phyloP scores from a whole-genome alignment of 2,329 filamentous ascomycete genomes.

The Stemphylium lycopersici region DNA sequence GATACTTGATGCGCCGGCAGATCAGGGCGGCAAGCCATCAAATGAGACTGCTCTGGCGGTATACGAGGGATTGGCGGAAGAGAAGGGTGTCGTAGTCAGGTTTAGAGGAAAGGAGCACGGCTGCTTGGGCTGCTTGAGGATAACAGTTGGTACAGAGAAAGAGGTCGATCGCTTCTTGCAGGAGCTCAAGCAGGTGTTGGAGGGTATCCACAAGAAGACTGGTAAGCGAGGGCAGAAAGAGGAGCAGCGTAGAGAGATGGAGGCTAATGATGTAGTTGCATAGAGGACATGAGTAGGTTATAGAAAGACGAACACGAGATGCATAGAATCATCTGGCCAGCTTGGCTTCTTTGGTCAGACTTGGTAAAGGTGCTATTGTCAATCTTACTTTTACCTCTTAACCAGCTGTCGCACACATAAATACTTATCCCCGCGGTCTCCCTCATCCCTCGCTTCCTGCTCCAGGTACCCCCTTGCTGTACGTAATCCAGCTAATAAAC shows the following conservation, averaged over 20 bases:
- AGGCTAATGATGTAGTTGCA: constrained; percentile 58
- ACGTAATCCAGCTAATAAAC: no score
- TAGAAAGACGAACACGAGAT: no score
- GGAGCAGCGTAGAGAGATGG: constrained; percentile 55
- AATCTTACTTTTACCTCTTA: no score
- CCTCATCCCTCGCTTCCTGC: no score
- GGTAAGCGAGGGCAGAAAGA: constrained; percentile 40
- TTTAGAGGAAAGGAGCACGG: constrained; percentile 93
- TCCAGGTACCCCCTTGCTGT: no score
- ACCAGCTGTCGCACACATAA: no score
- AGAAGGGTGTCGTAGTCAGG: constrained; percentile 86
- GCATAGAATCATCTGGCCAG: no score
- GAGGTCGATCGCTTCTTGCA: constrained; percentile 81
- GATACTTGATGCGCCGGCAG: constrained; percentile 69
- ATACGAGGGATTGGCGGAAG: constrained; percentile 85
- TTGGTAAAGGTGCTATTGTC: no score
- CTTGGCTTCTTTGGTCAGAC: no score
- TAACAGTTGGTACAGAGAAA: constrained; percentile 88
- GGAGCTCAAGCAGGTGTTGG: constrained; percentile 64
- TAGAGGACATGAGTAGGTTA: constrained; percentile 22
- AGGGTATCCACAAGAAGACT: constrained; percentile 54
- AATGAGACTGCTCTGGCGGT: constrained; percentile 79
- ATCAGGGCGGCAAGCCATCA: constrained; percentile 71
- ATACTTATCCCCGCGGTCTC: no score
- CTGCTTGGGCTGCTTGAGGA: constrained; percentile 84